Percentiles rank a stretch among this genome's conserved stretches.
Evolutionary conservation across 768 basidiomycete species (phyloP).

Genomic region (Auriculariales sp.): DNA sequence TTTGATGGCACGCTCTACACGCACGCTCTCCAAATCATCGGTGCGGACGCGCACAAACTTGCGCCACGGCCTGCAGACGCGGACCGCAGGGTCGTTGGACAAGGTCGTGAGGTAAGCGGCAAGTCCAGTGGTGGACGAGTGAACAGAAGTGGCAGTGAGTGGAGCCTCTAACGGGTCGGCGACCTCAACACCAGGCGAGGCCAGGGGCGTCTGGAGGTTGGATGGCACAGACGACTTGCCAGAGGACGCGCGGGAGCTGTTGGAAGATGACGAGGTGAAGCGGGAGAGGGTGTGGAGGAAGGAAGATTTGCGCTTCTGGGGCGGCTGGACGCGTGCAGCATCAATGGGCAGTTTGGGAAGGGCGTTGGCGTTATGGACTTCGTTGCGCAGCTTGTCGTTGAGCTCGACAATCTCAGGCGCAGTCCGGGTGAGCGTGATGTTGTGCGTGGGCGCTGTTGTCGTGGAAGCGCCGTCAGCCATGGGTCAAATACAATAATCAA

Average conservation of each 20-base stretch:
- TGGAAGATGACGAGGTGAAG: slow-evolving; percentile 55
- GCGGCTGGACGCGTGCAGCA: slow-evolving; percentile 31
- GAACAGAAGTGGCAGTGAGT: slow-evolving; percentile 8
- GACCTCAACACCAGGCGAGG: slow-evolving; percentile 39
- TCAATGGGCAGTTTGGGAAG: slow-evolving; percentile 53
- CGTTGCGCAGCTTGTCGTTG: slow-evolving; percentile 63
- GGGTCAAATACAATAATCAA: slow-evolving; percentile 1
- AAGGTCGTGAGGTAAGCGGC: slow-evolving; percentile 70
- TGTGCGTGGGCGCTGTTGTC: slow-evolving; percentile 66
- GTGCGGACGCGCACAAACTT: slow-evolving; percentile 74
- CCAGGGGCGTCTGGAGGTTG: slow-evolving; percentile 26
- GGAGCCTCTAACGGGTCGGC: slow-evolving; percentile 40
- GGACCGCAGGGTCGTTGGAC: slow-evolving; percentile 49
- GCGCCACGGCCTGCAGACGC: slow-evolving; percentile 62
- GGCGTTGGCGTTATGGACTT: slow-evolving; percentile 33
- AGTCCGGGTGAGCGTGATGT: slow-evolving; percentile 72
- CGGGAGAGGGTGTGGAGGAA: slow-evolving; percentile 80
- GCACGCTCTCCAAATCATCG: slow-evolving; percentile 77
- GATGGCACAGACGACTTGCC: slow-evolving; percentile 7
- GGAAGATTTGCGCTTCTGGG: slow-evolving; percentile 60
- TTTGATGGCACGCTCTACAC: slow-evolving; percentile 79
- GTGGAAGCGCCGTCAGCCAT: too few species aligned
- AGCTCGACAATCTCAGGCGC: slow-evolving; percentile 66
- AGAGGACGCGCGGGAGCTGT: slow-evolving; percentile 22
- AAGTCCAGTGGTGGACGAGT: slow-evolving; percentile 38